Evolutionary conservation across 2,329 filamentous ascomycete genomes (phyloP).

Genomic region (Trichoderma cornu-damae): DNA sequence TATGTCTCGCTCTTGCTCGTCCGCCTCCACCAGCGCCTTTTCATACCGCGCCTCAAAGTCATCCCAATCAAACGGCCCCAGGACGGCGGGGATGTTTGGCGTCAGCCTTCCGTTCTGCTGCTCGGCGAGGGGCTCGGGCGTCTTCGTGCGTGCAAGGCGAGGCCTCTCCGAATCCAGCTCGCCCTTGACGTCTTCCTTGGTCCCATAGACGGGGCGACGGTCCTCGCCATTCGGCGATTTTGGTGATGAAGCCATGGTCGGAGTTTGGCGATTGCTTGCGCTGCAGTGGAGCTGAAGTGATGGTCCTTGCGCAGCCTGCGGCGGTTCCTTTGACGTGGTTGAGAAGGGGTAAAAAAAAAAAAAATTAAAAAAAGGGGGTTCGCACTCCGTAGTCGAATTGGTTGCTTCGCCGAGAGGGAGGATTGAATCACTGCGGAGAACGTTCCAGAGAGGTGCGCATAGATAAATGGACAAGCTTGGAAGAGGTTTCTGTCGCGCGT

Average conservation of each 20-base stretch:
- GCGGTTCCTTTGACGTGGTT: not conserved
- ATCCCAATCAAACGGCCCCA: constrained; percentile 67
- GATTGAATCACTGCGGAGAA: constrained; percentile 10
- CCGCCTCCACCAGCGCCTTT: constrained; percentile 57
- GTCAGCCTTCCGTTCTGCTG: constrained; percentile 33
- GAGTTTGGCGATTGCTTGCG: not conserved
- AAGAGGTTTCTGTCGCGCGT: not conserved
- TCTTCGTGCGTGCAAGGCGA: constrained; percentile 27
- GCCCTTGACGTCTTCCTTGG: constrained; percentile 19
- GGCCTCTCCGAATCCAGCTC: constrained; percentile 24
- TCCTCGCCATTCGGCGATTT: constrained; percentile 16
- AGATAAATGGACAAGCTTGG: not conserved
- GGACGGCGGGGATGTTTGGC: constrained; percentile 47
- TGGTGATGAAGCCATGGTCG: constrained; percentile 22
- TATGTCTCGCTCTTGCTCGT: constrained; percentile 59
- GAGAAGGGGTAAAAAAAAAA: not conserved
- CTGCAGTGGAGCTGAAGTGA: constrained; percentile 6
- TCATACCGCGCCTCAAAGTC: constrained; percentile 68
- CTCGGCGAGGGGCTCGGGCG: constrained; percentile 37
- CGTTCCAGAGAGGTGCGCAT: not conserved
- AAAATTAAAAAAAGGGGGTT: constrained; percentile 2
- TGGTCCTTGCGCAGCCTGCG: constrained; percentile 1
- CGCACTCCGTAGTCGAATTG: not conserved
- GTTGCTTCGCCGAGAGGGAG: not conserved
- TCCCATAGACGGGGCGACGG: constrained; percentile 8